Conservation (phyloP, 164 flowering plant species). For the Platanus orientalis region DNA sequence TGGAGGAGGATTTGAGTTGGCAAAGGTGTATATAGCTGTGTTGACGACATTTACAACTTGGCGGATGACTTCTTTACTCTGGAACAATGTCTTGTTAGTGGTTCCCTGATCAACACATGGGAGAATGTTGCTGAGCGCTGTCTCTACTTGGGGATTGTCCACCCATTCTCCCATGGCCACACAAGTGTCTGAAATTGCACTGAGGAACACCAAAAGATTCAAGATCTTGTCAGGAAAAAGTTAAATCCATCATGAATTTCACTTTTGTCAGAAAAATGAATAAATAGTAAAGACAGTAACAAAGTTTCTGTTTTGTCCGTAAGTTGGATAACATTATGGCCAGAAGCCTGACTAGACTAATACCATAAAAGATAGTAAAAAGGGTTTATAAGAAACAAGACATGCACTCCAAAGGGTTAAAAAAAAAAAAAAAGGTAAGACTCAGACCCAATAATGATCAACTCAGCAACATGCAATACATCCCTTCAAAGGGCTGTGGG, state of each 20-base stretch:
- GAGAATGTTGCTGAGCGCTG: slow-evolving; percentile 81
- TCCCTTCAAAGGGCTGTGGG: no score
- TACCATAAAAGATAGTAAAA: no score
- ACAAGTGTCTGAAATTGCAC: slow-evolving; percentile 84
- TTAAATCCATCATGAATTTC: background rate
- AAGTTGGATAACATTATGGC: no score
- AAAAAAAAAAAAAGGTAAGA: no score
- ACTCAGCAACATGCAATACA: no score
- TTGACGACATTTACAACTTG: slow-evolving; percentile 64
- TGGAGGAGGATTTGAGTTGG: slow-evolving; percentile 49
- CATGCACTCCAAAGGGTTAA: no score
- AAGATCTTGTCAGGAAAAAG: background rate
- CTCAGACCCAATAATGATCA: no score
- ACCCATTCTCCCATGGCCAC: slow-evolving; percentile 95
- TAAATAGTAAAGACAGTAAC: background rate
- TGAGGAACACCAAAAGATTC: slow-evolving; percentile 19
- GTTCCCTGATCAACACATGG: slow-evolving; percentile 86
- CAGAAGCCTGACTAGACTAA: no score
- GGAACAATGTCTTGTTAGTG: slow-evolving; percentile 62
- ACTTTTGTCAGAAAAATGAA: background rate
- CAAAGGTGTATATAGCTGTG: slow-evolving; percentile 48
- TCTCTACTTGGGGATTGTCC: slow-evolving; percentile 73
- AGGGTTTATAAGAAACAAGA: no score
- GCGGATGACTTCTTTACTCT: slow-evolving; percentile 65
- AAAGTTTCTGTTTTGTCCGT: no score